Evolutionary conservation across 805 yeast genomes (phyloP), one percentile per base, ranked within the genome.

Genomic region (Candida corydali): DNA sequence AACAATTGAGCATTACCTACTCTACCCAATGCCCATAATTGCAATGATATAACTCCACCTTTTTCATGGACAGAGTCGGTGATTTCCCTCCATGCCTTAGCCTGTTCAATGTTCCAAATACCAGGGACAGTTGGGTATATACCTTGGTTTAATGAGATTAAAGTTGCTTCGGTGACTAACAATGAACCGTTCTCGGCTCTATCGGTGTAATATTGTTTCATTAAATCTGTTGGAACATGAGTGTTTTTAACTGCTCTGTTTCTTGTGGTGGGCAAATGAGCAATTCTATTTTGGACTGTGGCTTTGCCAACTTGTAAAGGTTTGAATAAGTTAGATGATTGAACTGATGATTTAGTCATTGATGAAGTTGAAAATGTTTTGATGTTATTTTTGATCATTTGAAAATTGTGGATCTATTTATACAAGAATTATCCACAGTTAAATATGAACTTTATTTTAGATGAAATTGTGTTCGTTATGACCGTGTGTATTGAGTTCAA

Each of bases 21-120:
- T 36, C 77, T 57, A 19, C 81, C 81, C 17, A 76, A 52, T 6
- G 60, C 64, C 80, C 81, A 77, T 17, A 80, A 41, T 59, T 79
- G 85, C 23, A 67, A 48, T 29, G 73, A 57, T 2, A 68, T 52
- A 32, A 53, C 63, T 0, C 80, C 66, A 17, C 55, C 51, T 43
- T 70, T 65, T 3, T 46, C 58, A 47, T 76, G 82, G 15, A 75
- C 69, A 10, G 60, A 61, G 18, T 70, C 71, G 17, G 54, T 52
- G 26, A 76, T 63, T 42, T 61, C 55, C 44, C 62, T 67, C 80
- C 82, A 78, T 5, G 66, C 69, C 14, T 48, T 49, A 11, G 64
- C 59, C 46, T 78, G 84, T 17, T 60, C 54, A 5, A 68, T 65
- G 20, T 59, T 66, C 59, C 66, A 69, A 35, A 78, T 65, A 47